These are phyloP conservation scores for Macrolepiota fuliginosa DNA, from an alignment of 768 basidiomycete genomes.

Conservation along the genomic window DNA sequence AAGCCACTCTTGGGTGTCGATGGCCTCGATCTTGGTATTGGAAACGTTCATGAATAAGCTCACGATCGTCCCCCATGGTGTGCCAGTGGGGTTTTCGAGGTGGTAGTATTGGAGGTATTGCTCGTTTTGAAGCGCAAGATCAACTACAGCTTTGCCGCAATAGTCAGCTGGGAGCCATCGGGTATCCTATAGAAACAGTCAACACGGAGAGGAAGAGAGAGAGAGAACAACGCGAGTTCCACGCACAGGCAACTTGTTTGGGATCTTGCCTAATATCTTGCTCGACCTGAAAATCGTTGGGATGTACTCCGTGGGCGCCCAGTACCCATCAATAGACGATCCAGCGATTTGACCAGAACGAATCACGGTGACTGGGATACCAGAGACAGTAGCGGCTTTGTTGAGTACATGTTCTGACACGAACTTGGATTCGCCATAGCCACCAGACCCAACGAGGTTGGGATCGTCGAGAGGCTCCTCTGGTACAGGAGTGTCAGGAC, in stretches of 20 bases:
- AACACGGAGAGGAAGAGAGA: too few relatives aligned
- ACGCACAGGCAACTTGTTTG: conserved; percentile 9
- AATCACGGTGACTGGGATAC: conserved; percentile 12
- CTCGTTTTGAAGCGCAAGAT: conserved; percentile 10
- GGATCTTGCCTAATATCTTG: conserved; percentile 9
- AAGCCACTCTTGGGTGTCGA: conserved; percentile 11
- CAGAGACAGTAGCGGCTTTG: not conserved
- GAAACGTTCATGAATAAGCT: not conserved
- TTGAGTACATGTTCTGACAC: conserved; percentile 12
- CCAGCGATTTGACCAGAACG: conserved; percentile 14
- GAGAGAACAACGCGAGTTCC: not conserved
- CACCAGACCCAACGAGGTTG: not conserved
- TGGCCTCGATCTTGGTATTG: not conserved
- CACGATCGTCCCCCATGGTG: conserved; percentile 8
- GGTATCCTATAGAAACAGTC: not conserved
- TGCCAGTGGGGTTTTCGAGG: conserved; percentile 13
- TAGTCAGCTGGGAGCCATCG: conserved; percentile 14
- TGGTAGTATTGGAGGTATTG: conserved; percentile 10
- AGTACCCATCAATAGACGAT: conserved; percentile 11
- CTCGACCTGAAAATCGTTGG: conserved; percentile 12
- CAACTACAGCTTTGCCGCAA: conserved; percentile 9
- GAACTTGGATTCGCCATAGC: conserved; percentile 12
- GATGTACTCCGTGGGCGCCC: conserved; percentile 14
- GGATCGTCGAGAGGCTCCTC: conserved; percentile 12
- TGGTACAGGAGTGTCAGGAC: not conserved